Conservation (phyloP, 257 asterid genomes). For the Ocimum tenuiflorum region DNA sequence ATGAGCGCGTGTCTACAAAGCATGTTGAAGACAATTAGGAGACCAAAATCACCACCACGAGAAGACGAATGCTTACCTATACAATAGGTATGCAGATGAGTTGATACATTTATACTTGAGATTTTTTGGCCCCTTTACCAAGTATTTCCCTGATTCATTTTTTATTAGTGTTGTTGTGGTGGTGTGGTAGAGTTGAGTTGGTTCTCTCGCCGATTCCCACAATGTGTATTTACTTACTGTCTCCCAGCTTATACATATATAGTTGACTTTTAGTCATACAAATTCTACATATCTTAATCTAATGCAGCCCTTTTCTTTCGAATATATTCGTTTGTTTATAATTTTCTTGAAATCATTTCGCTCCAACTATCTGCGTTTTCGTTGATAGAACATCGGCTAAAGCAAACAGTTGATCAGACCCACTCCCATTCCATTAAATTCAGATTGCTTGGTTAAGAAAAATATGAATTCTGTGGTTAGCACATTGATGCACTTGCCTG, state of each 20-base stretch:
- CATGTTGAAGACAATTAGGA: constrained; percentile 38
- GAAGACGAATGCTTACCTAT: constrained; percentile 7
- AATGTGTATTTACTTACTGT: constrained; percentile 28
- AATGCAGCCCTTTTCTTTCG: no score
- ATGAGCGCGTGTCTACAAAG: constrained; percentile 40
- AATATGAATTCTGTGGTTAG: no score
- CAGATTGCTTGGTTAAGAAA: no score
- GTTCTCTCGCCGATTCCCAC: constrained; percentile 13
- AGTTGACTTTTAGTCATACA: constrained; percentile 23
- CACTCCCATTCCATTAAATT: no score
- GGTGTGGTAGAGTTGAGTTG: background rate
- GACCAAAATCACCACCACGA: constrained; percentile 11
- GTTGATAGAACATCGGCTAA: no score
- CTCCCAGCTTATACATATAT: constrained; percentile 29
- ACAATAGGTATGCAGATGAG: background rate
- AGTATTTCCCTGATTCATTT: background rate
- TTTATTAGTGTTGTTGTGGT: background rate
- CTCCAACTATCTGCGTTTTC: no score
- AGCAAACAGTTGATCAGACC: no score
- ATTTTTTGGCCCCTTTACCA: background rate
- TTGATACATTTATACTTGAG: constrained; percentile 32
- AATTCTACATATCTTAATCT: constrained; percentile 2
- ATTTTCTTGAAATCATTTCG: no score
- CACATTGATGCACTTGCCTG: no score
- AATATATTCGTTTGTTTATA: no score